Conservation (phyloP, 495 filamentous ascomycete species). For the Pseudoneurospora amorphoporcata region DNA sequence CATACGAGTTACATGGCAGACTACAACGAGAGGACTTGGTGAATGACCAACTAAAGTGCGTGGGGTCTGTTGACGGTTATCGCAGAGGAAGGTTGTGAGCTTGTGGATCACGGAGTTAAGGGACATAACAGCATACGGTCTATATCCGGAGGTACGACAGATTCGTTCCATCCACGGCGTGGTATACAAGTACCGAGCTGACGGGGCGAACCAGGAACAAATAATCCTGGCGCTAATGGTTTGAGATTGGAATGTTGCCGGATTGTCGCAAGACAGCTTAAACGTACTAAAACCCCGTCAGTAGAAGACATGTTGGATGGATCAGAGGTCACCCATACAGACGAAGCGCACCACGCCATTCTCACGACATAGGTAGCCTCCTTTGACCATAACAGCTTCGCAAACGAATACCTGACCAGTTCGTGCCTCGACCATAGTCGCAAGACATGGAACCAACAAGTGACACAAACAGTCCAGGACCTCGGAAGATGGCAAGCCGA, state of each 20-base stretch:
- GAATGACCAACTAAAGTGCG: neutral
- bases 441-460: neutral
- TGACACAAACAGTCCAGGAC: neutral
- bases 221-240: neutral
- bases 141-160: neutral
- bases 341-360: neutral
- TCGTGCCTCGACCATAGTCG: neutral
- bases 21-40: neutral
- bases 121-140: neutral
- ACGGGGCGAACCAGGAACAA: neutral
- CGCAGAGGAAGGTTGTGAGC: neutral
- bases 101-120: neutral
- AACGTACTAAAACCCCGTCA: neutral
- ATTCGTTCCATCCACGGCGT: neutral
- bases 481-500: neutral
- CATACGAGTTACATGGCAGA: neutral
- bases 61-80: neutral
- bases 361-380: neutral
- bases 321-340: neutral
- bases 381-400: neutral
- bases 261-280: neutral
- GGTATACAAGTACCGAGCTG: neutral
- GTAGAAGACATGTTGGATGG: neutral
- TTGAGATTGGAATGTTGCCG: neutral
- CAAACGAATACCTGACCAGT: neutral